These are phyloP conservation scores for Hanseniaspora pseudoguilliermondii DNA, from an alignment of 805 yeast genomes.

Conservation along the genomic window DNA sequence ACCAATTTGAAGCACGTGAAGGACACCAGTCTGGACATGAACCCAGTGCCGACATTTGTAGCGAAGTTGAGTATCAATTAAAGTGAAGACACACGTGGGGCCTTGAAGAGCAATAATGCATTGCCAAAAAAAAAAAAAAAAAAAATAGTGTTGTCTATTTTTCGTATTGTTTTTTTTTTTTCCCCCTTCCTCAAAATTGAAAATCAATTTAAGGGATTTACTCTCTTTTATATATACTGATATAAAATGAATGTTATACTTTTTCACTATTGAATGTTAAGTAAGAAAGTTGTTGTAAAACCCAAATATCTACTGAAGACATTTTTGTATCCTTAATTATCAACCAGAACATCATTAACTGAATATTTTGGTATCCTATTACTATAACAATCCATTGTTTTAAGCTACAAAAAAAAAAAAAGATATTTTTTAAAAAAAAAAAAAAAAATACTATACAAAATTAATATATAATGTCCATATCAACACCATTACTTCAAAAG, in stretches of 20 bases:
- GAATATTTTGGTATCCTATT: neutral
- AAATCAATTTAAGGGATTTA: no score
- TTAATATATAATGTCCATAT: constrained; percentile 36
- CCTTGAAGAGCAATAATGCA: neutral
- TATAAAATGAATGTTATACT: neutral
- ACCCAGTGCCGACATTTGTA: constrained; percentile 8
- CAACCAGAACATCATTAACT: no score
- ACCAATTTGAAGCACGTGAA: neutral
- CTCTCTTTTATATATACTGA: no score
- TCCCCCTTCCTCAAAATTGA: no score
- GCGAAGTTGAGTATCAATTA: neutral
- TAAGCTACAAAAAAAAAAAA: no score
- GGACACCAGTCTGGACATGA: constrained; percentile 7
- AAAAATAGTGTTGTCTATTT: no score
- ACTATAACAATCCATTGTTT: neutral
- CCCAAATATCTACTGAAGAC: neutral
- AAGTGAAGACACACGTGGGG: neutral
- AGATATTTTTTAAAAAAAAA: no score
- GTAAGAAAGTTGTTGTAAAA: neutral
- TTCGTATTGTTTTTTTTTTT: neutral
- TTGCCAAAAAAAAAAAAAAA: neutral
- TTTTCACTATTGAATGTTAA: neutral
- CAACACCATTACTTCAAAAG: constrained; percentile 60
- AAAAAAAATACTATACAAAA: neutral
- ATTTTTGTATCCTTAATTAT: neutral